A percentile compares a stretch with the other conserved stretches of the same genome.
These are phyloP conservation scores for Xylariaceae sp. DNA, from an alignment of 2,329 filamentous ascomycete genomes.

Conservation along the genomic window DNA sequence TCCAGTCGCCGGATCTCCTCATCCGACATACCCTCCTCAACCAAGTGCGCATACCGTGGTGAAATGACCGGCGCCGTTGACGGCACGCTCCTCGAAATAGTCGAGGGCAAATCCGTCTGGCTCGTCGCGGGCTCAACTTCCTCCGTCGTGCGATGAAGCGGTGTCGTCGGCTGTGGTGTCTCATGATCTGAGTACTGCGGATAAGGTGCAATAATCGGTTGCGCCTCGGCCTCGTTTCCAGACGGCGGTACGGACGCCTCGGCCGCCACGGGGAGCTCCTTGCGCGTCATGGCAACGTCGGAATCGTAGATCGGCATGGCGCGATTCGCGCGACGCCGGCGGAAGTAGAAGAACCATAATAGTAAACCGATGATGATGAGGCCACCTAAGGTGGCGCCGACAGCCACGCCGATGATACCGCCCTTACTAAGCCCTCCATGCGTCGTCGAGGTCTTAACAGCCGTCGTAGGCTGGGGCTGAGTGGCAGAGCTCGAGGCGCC, in stretches of 20 bases:
- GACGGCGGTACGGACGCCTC: slow-evolving; percentile 21
- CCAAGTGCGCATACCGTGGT: slow-evolving; percentile 44
- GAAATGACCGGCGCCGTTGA: slow-evolving; percentile 14
- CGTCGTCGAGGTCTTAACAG: not conserved
- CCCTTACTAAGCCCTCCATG: not conserved
- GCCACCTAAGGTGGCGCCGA: slow-evolving; percentile 28
- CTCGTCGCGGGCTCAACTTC: slow-evolving; percentile 2
- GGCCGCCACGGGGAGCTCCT: slow-evolving; percentile 15
- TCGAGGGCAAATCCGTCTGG: slow-evolving; percentile 15
- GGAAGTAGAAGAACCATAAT: slow-evolving; percentile 41
- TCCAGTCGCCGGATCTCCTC: slow-evolving; percentile 52
- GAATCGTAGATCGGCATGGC: slow-evolving; percentile 24
- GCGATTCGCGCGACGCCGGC: slow-evolving; percentile 35
- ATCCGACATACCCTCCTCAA: slow-evolving; percentile 57
- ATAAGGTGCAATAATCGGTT: slow-evolving; percentile 22
- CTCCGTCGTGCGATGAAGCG: slow-evolving; percentile 1
- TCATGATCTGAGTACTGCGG: slow-evolving; percentile 34
- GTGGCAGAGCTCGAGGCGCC: not conserved
- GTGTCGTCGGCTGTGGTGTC: slow-evolving; percentile 11
- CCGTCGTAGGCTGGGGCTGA: not conserved
- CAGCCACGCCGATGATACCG: slow-evolving; percentile 27
- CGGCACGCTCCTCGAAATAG: slow-evolving; percentile 1
- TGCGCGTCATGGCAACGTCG: slow-evolving; percentile 38
- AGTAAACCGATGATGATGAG: slow-evolving; percentile 38
- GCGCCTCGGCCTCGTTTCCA: slow-evolving; percentile 17